Evolutionary conservation across 1,139 yeast species (phyloP).

Genomic region (Scheffersomyces lignicola): DNA sequence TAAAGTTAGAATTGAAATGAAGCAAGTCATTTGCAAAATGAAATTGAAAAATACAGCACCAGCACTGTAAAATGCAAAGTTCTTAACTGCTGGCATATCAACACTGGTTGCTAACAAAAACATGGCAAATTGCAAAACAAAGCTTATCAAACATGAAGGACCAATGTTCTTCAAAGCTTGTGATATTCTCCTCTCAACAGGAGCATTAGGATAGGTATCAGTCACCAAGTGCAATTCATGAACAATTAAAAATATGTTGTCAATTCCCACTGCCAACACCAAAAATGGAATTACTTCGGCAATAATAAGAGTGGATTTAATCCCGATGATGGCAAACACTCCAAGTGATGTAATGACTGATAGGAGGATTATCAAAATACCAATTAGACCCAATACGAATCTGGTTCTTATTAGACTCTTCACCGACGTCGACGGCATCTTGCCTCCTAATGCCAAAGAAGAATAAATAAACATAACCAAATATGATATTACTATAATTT

Average conservation of each 20-base stretch:
- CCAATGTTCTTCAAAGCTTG: slow-evolving; percentile 72
- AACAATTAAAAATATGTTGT: slow-evolving; percentile 82
- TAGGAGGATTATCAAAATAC: slow-evolving; percentile 74
- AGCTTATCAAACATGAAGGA: slow-evolving; percentile 81
- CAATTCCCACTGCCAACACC: slow-evolving; percentile 92
- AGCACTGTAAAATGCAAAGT: slow-evolving; percentile 89
- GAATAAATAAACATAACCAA: slow-evolving; percentile 89
- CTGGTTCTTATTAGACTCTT: slow-evolving; percentile 56
- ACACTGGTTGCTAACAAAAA: slow-evolving; percentile 79
- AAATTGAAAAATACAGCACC: slow-evolving; percentile 82
- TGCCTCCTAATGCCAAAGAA: slow-evolving; percentile 76
- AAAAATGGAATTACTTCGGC: slow-evolving; percentile 98
- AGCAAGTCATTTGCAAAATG: slow-evolving; percentile 75
- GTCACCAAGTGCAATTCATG: slow-evolving; percentile 69
- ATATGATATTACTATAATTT: slow-evolving; percentile 72
- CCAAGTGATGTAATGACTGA: slow-evolving; percentile 86
- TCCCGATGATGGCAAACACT: slow-evolving; percentile 67
- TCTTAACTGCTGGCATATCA: slow-evolving; percentile 92
- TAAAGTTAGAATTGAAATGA: slow-evolving; percentile 67
- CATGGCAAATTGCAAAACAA: slow-evolving; percentile 73
- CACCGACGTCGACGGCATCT: slow-evolving; percentile 26
- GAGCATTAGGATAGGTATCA: slow-evolving; percentile 20
- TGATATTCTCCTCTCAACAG: slow-evolving; percentile 55
- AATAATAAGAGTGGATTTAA: slow-evolving; percentile 85
- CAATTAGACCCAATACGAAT: slow-evolving; percentile 75